phyloP scores from a whole-genome alignment of 2,329 filamentous ascomycete species.

The Beauveria scarabaeidicola region DNA sequence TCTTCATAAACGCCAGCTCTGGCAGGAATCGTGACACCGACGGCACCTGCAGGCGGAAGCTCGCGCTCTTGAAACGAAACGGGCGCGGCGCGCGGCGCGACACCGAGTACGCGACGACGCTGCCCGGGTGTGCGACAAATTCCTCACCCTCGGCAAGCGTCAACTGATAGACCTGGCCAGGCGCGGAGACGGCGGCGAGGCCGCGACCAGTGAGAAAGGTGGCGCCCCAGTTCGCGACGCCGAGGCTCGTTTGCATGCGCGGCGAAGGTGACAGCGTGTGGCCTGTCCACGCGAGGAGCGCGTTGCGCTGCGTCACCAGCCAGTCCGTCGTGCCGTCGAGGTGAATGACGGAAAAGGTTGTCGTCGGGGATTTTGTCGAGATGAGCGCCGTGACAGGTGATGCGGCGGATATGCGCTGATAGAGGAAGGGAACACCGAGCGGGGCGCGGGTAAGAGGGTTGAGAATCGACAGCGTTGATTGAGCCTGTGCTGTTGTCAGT shows the following conservation, averaged over 20 bases:
- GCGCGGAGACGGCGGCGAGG: slow-evolving; percentile 73
- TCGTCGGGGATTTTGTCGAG: slow-evolving; percentile 75
- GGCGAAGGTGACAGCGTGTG: slow-evolving; percentile 72
- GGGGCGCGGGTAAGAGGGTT: slow-evolving; percentile 72
- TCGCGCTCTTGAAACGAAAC: slow-evolving; percentile 76
- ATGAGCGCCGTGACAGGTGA: slow-evolving; percentile 83
- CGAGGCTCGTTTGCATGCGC: slow-evolving; percentile 64
- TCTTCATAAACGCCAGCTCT: slow-evolving; percentile 62
- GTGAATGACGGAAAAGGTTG: slow-evolving; percentile 79
- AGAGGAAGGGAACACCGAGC: slow-evolving; percentile 87
- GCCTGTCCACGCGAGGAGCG: slow-evolving; percentile 92
- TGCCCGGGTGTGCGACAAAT: slow-evolving; percentile 83
- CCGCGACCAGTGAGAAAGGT: slow-evolving; percentile 83
- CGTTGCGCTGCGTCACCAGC: slow-evolving; percentile 82
- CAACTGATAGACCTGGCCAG: slow-evolving; percentile 83
- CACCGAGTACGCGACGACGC: slow-evolving; percentile 84
- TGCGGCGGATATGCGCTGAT: slow-evolving; percentile 82
- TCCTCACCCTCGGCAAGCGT: slow-evolving; percentile 75
- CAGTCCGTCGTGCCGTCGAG: slow-evolving; percentile 93
- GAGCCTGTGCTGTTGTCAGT: slow-evolving; percentile 45
- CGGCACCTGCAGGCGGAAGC: slow-evolving; percentile 71
- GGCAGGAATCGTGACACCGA: slow-evolving; percentile 56
- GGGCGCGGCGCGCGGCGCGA: slow-evolving; percentile 65
- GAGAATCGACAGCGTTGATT: slow-evolving; percentile 82
- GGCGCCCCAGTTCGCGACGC: slow-evolving; percentile 83